phyloP scores from a whole-genome alignment of 169 alveolate genomes.

The Plasmodium falciparum region DNA sequence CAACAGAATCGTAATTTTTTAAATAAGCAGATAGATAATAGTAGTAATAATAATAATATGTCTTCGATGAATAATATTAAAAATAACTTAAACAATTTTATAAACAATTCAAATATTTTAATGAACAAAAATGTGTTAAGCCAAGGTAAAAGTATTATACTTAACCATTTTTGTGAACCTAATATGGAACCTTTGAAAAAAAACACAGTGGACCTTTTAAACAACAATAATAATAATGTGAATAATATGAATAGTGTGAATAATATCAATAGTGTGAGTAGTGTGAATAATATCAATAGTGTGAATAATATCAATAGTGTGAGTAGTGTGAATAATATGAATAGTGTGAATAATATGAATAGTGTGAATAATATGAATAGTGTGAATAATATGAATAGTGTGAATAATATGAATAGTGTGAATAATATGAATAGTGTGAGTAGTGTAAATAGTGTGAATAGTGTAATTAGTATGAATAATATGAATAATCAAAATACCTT shows the following conservation, averaged over 20 bases:
- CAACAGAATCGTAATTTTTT: constrained; percentile 24
- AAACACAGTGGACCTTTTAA: constrained; percentile 1
- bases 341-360: background rate
- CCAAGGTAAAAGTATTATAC: background rate
- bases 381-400: too few relatives aligned
- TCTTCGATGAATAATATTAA: background rate
- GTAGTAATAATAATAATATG: background rate
- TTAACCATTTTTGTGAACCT: background rate
- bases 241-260: background rate
- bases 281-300: too few relatives aligned
- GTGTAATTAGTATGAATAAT: too few relatives aligned
- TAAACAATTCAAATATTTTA: constrained; percentile 1
- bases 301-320: too few relatives aligned
- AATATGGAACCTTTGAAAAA: background rate
- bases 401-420: too few relatives aligned
- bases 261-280: too few relatives aligned
- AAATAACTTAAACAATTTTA: constrained; percentile 21
- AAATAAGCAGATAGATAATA: constrained; percentile 6
- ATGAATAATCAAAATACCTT: constrained; percentile 13
- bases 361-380: background rate
- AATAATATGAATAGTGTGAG: too few relatives aligned
- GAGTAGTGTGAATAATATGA: background rate
- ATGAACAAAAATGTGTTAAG: background rate
- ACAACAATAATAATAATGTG: background rate
- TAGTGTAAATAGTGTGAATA: background rate